Conservation (phyloP, 345 rosid species). For the Eucalyptus camaldulensis region DNA sequence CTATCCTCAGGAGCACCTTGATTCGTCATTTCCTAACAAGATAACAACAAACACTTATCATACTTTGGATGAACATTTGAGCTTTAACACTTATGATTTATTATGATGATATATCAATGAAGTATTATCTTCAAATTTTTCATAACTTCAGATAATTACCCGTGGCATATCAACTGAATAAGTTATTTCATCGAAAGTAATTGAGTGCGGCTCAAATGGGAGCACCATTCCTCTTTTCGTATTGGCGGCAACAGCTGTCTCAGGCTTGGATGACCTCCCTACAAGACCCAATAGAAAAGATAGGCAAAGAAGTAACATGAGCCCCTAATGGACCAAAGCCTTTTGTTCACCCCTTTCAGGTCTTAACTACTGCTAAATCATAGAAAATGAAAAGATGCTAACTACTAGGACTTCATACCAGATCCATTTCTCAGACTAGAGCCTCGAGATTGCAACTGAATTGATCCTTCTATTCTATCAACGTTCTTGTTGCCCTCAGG, state of each 20-base stretch:
- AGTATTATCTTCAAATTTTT: neutral
- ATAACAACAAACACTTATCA: no score
- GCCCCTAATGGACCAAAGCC: neutral
- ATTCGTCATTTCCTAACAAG: neutral
- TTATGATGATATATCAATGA: neutral
- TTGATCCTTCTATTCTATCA: constrained; percentile 5
- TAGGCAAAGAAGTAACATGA: neutral
- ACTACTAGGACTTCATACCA: neutral
- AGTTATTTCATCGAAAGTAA: neutral
- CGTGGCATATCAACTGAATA: neutral
- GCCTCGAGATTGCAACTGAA: constrained; percentile 6
- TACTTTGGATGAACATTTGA: no score
- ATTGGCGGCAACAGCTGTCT: neutral
- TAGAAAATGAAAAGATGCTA: neutral
- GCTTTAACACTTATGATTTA: neutral
- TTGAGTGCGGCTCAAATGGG: neutral
- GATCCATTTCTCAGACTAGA: neutral
- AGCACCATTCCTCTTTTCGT: neutral
- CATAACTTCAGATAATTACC: neutral
- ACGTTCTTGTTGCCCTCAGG: constrained; percentile 4
- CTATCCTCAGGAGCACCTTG: neutral
- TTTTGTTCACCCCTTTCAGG: neutral
- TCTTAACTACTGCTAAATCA: neutral
- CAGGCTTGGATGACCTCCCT: neutral
- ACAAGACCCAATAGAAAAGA: neutral